Percentiles rank a stretch among this genome's conserved stretches.
Conservation (phyloP, 371 early-diverging fungal species). For the Mortierella sp. region DNA sequence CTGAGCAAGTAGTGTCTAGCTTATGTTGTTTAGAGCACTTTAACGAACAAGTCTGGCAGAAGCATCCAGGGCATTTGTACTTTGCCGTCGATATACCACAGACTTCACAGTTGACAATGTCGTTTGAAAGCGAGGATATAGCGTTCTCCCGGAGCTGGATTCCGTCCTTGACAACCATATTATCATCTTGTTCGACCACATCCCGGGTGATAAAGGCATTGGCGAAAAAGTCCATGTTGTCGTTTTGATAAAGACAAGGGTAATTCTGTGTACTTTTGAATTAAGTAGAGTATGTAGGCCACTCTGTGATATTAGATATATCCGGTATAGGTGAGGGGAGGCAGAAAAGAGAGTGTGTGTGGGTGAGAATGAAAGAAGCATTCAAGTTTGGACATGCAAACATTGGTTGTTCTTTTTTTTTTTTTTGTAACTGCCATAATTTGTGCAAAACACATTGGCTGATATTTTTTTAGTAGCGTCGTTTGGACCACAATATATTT, state of each 20-base stretch:
- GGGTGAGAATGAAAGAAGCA: background rate
- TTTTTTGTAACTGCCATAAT: background rate
- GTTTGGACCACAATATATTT: background rate
- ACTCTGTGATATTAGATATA: too few relatives aligned
- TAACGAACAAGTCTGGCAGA: constrained; percentile 72
- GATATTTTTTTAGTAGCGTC: background rate
- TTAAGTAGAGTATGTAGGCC: too few relatives aligned
- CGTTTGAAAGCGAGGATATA: constrained; percentile 8
- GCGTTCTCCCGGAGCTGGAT: constrained; percentile 46
- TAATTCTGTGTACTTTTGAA: too few relatives aligned
- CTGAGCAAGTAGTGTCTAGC: constrained; percentile 66
- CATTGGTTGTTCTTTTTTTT: background rate
- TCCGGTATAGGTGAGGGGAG: too few relatives aligned
- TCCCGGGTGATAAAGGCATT: constrained; percentile 47
- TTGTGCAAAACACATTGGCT: background rate
- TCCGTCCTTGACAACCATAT: constrained; percentile 45
- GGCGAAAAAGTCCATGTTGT: constrained; percentile 49
- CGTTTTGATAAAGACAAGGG: background rate
- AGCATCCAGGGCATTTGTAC: constrained; percentile 81
- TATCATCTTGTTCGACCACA: constrained; percentile 14
- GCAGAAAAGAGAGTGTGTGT: background rate
- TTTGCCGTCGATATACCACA: constrained; percentile 55
- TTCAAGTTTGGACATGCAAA: too few relatives aligned
- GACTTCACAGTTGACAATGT: constrained; percentile 45
- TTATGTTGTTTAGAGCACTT: constrained; percentile 78